Evolutionary conservation across 1,284 basidiomycete species (phyloP).

Genomic region (Rhizopogon hawkerae): DNA sequence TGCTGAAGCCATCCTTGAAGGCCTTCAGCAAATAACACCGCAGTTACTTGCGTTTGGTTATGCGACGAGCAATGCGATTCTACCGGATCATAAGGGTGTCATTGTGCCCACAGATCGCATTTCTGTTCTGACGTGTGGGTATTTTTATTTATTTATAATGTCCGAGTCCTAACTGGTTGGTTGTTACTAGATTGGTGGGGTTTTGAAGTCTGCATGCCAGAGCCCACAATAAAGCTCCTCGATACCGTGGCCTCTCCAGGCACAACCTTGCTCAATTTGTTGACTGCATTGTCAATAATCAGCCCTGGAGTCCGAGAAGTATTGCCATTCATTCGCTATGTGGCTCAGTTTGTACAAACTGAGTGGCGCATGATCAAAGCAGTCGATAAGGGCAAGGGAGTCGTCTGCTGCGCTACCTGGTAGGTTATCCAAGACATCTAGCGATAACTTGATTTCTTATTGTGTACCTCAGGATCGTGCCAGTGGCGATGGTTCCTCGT

Average conservation of each 20-base stretch:
- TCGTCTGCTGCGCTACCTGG: slow-evolving; percentile 80
- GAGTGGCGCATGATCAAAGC: slow-evolving; percentile 58
- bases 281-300: slow-evolving; percentile 60
- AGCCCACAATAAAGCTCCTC: slow-evolving; percentile 54
- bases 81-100: slow-evolving; percentile 63
- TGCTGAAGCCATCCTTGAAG: slow-evolving; percentile 58
- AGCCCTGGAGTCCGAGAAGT: slow-evolving; percentile 68
- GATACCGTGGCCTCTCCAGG: slow-evolving; percentile 55
- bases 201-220: slow-evolving; percentile 62
- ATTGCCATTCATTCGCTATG: slow-evolving; percentile 71
- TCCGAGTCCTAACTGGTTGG: neutral
- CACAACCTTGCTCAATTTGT: slow-evolving; percentile 56
- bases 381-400: slow-evolving; percentile 62
- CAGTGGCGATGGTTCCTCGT: slow-evolving; percentile 64
- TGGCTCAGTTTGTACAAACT: slow-evolving; percentile 64
- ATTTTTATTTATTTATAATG: neutral
- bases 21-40: slow-evolving; percentile 62
- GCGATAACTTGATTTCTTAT: neutral
- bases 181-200: slow-evolving; percentile 66
- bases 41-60: slow-evolving; percentile 70
- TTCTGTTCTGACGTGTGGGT: slow-evolving; percentile 64
- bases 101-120: slow-evolving; percentile 69
- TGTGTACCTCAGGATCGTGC: slow-evolving; percentile 53
- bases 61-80: slow-evolving; percentile 56
- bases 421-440: slow-evolving; percentile 18